Conservation (phyloP, 106 monocot genomes). For the Acanthochlamys bracteata region DNA sequence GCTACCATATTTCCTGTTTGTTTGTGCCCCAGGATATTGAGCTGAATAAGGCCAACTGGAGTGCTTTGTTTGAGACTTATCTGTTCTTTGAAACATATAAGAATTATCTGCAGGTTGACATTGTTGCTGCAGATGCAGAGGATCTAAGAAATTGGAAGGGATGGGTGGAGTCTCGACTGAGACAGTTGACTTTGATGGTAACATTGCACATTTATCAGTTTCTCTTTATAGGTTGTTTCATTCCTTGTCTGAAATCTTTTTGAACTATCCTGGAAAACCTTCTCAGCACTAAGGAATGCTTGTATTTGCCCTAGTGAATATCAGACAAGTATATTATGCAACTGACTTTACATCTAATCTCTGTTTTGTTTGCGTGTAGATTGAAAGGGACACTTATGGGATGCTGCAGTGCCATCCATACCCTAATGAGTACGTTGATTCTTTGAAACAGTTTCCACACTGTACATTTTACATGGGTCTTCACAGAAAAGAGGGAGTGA, state of each 20-base stretch:
- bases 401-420: constrained; percentile 85
- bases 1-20: not conserved
- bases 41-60: constrained; percentile 58
- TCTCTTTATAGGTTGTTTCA: not conserved
- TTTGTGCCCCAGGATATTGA: constrained; percentile 60
- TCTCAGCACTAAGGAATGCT: too few relatives aligned
- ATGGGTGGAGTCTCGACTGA: constrained; percentile 94
- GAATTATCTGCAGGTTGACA: constrained; percentile 92
- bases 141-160: constrained; percentile 89
- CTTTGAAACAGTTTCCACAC: constrained; percentile 42
- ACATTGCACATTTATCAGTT: constrained; percentile 5
- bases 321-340: not conserved
- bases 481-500: constrained; percentile 51
- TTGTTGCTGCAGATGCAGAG: constrained; percentile 70
- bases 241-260: not conserved
- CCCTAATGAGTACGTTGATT: constrained; percentile 56
- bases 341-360: not conserved
- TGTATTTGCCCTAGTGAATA: not conserved
- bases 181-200: constrained; percentile 92
- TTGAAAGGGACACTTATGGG: constrained; percentile 85
- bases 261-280: too few relatives aligned
- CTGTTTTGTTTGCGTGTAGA: constrained; percentile 34
- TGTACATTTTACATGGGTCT: constrained; percentile 77
- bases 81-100: constrained; percentile 86
- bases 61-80: constrained; percentile 72